Base-by-base conservation (phyloP, 2,329 filamentous ascomycete species). In the Chaetomiaceae sp. region DNA sequence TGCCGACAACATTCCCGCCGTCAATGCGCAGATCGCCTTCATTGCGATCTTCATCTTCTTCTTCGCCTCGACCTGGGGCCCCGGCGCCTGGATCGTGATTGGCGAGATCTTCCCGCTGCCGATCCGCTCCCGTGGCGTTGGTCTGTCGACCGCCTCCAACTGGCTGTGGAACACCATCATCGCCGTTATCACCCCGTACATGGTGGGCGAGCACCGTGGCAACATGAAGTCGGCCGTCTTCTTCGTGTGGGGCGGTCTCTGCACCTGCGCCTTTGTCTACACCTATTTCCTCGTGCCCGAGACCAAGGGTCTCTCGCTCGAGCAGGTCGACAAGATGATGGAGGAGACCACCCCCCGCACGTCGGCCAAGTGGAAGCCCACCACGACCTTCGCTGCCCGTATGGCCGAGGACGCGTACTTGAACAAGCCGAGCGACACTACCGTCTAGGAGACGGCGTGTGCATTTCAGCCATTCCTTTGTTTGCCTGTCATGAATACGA, bases 21-120 rank as follows among this genome's bases (percentile, higher is more conserved):
- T 80, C 63, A 77, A 80, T 62, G 82, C 86, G 45, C 85, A 91
- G 78, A 90, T 95, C 60, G 82, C 88, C 56, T 94, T 95, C 75
- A 94, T 94, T 67, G 87, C 85, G 74, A 85, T 95, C 75, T 94
- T 90, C 79, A 91, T 95, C 77, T 90, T 89, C 80, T 92, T 86
- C 79, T 95, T 95, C 69, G 90, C 90, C 55, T 84, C 81, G 54
- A 95, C 90, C 59, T 95, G 89, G 90, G 90, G 90, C 48, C 89
- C 89, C 6, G 86, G 83, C 45, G 80, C 87, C 48, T 90, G 86
- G 87, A 82, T 86, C 49, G 80, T 95, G 62, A 91, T 94, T 65
- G 90, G 90, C 67, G 90, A 96, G 75, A 87, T 94, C 71, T 95
- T 87, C 82, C 89, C 90, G 53, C 82, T 95, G 49, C 89, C 88